Evolutionary conservation across 2,329 filamentous ascomycete species (phyloP).

Genomic region (Fusarium sp.): DNA sequence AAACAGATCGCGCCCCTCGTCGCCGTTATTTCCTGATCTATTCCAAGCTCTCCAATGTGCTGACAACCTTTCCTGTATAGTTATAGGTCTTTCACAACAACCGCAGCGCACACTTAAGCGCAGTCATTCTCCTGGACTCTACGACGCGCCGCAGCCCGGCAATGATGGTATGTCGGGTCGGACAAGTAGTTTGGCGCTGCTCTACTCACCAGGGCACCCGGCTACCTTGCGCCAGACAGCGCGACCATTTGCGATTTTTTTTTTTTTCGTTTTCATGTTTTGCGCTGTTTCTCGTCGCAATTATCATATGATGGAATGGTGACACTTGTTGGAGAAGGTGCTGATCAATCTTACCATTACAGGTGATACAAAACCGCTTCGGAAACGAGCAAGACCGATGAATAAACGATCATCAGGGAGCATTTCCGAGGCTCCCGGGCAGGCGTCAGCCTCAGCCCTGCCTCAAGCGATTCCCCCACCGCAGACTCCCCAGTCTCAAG

Average conservation of each 20-base stretch:
- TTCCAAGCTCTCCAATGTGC: constrained; percentile 38
- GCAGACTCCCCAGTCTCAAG: constrained; percentile 69
- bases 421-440: constrained; percentile 71
- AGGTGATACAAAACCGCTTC: constrained; percentile 65
- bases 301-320: neutral
- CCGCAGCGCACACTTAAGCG: constrained; percentile 81
- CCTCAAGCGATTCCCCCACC: constrained; percentile 62
- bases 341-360: constrained; percentile 52
- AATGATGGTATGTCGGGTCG: constrained; percentile 79
- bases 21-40: constrained; percentile 1
- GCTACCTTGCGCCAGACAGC: constrained; percentile 37
- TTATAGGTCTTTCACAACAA: constrained; percentile 65
- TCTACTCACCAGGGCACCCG: constrained; percentile 50
- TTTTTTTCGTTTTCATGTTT: constrained; percentile 51
- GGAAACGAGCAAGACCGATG: constrained; percentile 74
- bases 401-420: constrained; percentile 68
- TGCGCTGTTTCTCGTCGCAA: constrained; percentile 50
- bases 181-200: constrained; percentile 55
- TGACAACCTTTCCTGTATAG: constrained; percentile 41
- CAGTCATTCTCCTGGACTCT: constrained; percentile 80
- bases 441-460: constrained; percentile 63
- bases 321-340: constrained; percentile 1
- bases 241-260: constrained; percentile 31
- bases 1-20: constrained; percentile 24
- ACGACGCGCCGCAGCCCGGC: constrained; percentile 68